These are phyloP conservation scores for Papiliotrema laurentii DNA, from an alignment of 1,284 basidiomycete species.

Conservation along the genomic window DNA sequence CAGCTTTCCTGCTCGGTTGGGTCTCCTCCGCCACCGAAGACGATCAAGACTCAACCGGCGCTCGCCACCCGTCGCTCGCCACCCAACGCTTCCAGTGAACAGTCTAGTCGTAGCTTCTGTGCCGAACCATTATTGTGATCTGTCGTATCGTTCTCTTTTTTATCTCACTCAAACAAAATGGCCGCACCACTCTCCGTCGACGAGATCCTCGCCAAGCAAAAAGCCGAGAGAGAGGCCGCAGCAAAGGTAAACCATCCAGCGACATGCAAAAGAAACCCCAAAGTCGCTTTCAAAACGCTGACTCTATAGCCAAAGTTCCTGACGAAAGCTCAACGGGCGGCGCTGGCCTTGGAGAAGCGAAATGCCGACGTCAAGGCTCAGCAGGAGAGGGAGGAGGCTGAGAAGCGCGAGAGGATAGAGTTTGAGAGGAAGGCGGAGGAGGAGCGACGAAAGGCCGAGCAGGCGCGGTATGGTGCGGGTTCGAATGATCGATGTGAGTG, in stretches of 20 bases:
- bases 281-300: background rate
- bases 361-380: slow-evolving; percentile 68
- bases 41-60: no score
- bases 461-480: slow-evolving; percentile 38
- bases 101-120: no score
- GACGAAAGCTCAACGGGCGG: slow-evolving; percentile 44
- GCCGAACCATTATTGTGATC: no score
- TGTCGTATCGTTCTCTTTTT: no score
- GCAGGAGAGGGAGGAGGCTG: slow-evolving; percentile 26
- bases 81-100: no score
- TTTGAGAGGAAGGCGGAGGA: slow-evolving; percentile 65
- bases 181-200: slow-evolving; percentile 56
- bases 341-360: slow-evolving; percentile 79
- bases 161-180: no score
- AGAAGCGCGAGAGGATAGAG: slow-evolving; percentile 20
- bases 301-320: slow-evolving; percentile 27
- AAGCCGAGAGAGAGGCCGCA: slow-evolving; percentile 78
- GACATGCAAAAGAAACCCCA: no score
- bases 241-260: slow-evolving; percentile 63
- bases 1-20: no score
- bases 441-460: slow-evolving; percentile 54
- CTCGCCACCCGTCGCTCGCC: no score
- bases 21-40: no score
- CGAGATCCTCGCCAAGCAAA: slow-evolving; percentile 76
- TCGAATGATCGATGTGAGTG: slow-evolving; percentile 11